A percentile compares a stretch with the other conserved stretches of the same genome.
phyloP scores from a whole-genome alignment of 1,284 basidiomycete species.

The Malassezia slooffiae region DNA sequence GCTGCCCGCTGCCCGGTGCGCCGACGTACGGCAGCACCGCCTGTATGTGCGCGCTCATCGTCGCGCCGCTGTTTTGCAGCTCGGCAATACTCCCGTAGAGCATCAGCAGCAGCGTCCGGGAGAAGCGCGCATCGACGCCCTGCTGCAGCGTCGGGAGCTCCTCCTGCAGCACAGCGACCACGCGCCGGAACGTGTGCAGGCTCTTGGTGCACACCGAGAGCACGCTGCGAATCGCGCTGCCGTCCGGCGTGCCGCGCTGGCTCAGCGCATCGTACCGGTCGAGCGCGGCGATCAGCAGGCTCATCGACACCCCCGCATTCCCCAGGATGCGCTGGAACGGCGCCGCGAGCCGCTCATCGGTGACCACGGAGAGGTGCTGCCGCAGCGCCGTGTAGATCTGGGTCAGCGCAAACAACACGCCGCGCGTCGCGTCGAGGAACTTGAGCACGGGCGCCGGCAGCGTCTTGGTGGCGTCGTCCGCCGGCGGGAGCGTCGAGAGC shows the following conservation, averaged over 20 bases:
- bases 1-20: no score
- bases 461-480: constrained; percentile 56
- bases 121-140: constrained; percentile 73
- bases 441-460: constrained; percentile 64
- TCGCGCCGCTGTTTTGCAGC: constrained; percentile 72
- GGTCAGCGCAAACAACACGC: constrained; percentile 80
- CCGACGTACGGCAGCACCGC: constrained; percentile 50
- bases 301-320: constrained; percentile 67
- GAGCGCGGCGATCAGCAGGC: constrained; percentile 71
- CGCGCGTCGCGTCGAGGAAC: constrained; percentile 76
- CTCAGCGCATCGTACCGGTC: constrained; percentile 84
- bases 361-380: constrained; percentile 74
- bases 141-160: constrained; percentile 62
- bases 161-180: constrained; percentile 66
- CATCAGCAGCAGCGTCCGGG: constrained; percentile 73
- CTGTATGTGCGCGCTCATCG: constrained; percentile 63
- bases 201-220: constrained; percentile 75
- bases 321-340: constrained; percentile 33
- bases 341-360: constrained; percentile 62
- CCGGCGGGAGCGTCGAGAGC: constrained; percentile 61
- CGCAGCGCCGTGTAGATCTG: constrained; percentile 82
- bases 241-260: constrained; percentile 60
- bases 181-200: constrained; percentile 73
- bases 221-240: constrained; percentile 62
- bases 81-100: constrained; percentile 84